Percentiles rank a stretch among this genome's conserved stretches.
phyloP scores from a whole-genome alignment of 805 yeast genomes.

The Saturnispora galanensis region DNA sequence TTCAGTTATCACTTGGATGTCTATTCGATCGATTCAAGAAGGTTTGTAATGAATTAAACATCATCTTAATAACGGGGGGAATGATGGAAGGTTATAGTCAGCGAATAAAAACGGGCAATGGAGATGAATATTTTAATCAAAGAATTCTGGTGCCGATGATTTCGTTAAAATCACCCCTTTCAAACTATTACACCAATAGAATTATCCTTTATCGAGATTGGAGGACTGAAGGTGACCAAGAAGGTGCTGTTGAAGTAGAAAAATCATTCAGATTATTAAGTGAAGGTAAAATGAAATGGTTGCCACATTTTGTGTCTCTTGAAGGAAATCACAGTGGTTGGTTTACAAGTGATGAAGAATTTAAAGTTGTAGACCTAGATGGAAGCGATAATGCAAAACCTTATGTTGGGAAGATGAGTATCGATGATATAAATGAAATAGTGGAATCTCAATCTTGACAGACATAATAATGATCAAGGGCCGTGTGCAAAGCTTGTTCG shows the following conservation, averaged over 20 bases:
- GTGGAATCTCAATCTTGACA: slow-evolving; percentile 34
- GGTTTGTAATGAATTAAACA: slow-evolving; percentile 4
- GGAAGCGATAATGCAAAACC: background rate
- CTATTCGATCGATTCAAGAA: slow-evolving; percentile 11
- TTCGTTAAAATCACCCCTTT: slow-evolving; percentile 22
- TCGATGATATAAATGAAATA: slow-evolving; percentile 15
- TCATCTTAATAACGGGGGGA: slow-evolving; percentile 21
- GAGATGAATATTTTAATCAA: slow-evolving; percentile 17
- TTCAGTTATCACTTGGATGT: slow-evolving; percentile 13
- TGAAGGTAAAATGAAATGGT: slow-evolving; percentile 11
- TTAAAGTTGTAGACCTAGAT: slow-evolving; percentile 12
- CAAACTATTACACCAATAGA: slow-evolving; percentile 21
- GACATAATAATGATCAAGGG: no score
- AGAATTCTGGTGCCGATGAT: slow-evolving; percentile 24
- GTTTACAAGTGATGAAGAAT: slow-evolving; percentile 10
- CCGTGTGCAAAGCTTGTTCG: no score
- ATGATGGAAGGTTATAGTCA: slow-evolving; percentile 22
- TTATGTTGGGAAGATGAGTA: background rate
- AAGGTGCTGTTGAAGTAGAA: slow-evolving; percentile 11
- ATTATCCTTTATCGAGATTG: slow-evolving; percentile 25
- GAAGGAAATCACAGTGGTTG: slow-evolving; percentile 11
- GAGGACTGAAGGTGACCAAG: slow-evolving; percentile 14
- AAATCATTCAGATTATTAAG: slow-evolving; percentile 18
- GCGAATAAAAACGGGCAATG: slow-evolving; percentile 1
- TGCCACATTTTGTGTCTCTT: slow-evolving; percentile 21